These are phyloP conservation scores for Pseudogymnoascus pannorum DNA, from an alignment of 2,329 filamentous ascomycete species.

Conservation along the genomic window DNA sequence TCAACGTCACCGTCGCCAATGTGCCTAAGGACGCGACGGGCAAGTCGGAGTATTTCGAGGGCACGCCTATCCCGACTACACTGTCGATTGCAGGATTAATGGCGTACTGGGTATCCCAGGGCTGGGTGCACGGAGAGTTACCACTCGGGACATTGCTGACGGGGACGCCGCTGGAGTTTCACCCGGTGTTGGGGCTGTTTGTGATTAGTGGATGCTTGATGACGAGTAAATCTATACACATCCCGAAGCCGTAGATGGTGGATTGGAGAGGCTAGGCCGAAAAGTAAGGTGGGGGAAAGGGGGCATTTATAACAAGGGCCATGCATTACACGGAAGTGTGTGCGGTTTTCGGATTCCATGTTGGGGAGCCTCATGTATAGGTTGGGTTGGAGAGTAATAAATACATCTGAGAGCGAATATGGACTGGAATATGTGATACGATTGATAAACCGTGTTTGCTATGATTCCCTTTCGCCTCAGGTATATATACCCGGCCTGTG, in stretches of 20 bases:
- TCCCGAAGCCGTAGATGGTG: conserved; percentile 67
- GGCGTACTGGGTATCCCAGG: conserved; percentile 79
- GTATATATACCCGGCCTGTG: not conserved
- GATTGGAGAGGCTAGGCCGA: not conserved
- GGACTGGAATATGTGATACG: not conserved
- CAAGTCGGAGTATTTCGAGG: conserved; percentile 94
- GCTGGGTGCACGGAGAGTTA: conserved; percentile 72
- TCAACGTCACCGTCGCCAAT: conserved; percentile 89
- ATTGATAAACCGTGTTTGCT: not conserved
- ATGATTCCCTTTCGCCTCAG: not conserved
- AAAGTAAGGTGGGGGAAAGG: not conserved
- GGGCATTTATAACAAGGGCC: not conserved
- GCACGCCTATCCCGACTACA: conserved; percentile 89
- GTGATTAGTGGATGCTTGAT: conserved; percentile 86
- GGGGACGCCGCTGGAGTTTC: conserved; percentile 69
- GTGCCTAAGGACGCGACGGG: conserved; percentile 87
- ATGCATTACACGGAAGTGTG: not conserved
- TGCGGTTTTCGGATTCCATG: not conserved
- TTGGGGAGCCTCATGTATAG: not conserved
- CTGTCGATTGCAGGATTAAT: conserved; percentile 74
- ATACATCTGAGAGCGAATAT: not conserved
- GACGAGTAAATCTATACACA: conserved; percentile 90
- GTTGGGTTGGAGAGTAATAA: not conserved
- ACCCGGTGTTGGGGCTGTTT: conserved; percentile 76
- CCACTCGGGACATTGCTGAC: conserved; percentile 64